Percentiles rank a stretch among this genome's conserved stretches.
Conservation (phyloP, 2,329 filamentous ascomycete species). For the Venturia aucupariae region DNA sequence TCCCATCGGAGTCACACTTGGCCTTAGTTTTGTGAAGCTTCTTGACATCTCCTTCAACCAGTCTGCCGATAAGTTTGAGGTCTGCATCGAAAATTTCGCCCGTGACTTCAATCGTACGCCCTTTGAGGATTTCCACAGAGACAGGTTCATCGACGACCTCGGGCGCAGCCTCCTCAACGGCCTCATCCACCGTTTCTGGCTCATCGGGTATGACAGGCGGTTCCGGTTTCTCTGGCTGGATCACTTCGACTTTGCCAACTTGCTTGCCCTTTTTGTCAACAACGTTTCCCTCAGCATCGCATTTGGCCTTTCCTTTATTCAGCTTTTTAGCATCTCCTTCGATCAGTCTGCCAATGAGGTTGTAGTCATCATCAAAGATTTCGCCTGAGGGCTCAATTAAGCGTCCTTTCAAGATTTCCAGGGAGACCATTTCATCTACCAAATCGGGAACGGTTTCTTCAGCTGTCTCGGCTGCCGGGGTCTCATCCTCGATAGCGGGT, state of each 20-base stretch:
- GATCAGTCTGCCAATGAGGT: conserved; percentile 3
- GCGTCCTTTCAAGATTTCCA: conserved; percentile 4
- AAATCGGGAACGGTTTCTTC: not conserved
- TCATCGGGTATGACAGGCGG: conserved; percentile 21
- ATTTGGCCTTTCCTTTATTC: conserved; percentile 2
- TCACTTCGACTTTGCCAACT: conserved; percentile 40
- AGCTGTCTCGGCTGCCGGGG: not conserved
- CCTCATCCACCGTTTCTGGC: conserved; percentile 34
- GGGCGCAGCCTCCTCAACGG: conserved; percentile 35
- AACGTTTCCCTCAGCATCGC: conserved; percentile 9
- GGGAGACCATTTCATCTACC: not conserved
- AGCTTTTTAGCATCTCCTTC: conserved; percentile 10
- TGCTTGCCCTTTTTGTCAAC: conserved; percentile 40
- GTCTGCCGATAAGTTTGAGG: conserved; percentile 41
- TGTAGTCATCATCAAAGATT: not conserved
- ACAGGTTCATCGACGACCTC: conserved; percentile 27
- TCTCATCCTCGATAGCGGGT: not conserved
- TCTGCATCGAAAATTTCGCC: conserved; percentile 42
- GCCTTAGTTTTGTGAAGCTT: not conserved
- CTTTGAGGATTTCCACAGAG: conserved; percentile 37
- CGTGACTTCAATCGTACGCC: conserved; percentile 49
- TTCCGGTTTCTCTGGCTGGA: conserved; percentile 37
- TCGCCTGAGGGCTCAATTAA: not conserved
- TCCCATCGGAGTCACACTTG: not conserved
- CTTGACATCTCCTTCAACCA: conserved; percentile 31